phyloP scores from a whole-genome alignment of 352 stramenopile species.

The Thalassiosira mediterranea region DNA sequence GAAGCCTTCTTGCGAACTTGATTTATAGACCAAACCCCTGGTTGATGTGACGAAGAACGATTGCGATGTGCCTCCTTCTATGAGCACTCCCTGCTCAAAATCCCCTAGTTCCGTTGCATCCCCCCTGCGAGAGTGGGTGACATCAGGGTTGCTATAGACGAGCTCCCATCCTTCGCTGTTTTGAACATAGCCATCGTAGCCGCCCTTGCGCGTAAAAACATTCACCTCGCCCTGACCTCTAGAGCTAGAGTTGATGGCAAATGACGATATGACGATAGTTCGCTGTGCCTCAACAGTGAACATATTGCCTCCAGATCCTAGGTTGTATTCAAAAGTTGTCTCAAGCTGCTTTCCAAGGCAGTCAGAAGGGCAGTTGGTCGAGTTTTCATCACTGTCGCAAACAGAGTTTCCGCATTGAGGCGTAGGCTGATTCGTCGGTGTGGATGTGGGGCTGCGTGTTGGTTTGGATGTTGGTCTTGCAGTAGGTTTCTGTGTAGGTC shows the following conservation, averaged over 20 bases:
- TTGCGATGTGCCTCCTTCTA: constrained; percentile 12
- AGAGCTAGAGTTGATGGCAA: constrained; percentile 34
- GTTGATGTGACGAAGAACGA: constrained; percentile 43
- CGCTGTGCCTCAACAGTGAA: constrained; percentile 39
- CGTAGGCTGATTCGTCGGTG: neutral
- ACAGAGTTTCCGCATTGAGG: constrained; percentile 23
- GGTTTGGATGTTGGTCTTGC: neutral
- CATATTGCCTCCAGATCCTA: constrained; percentile 35
- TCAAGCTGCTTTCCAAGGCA: constrained; percentile 24
- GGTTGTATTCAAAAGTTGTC: constrained; percentile 38
- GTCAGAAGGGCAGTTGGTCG: constrained; percentile 25
- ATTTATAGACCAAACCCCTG: constrained; percentile 32
- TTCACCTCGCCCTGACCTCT: constrained; percentile 28
- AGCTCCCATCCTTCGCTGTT: constrained; percentile 2
- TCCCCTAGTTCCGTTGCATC: constrained; percentile 26
- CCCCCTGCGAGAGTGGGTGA: constrained; percentile 33
- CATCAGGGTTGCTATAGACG: constrained; percentile 16
- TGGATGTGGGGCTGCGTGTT: neutral
- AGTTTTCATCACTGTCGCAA: constrained; percentile 15
- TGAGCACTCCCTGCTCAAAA: constrained; percentile 20
- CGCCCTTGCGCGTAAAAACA: constrained; percentile 1
- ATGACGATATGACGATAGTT: constrained; percentile 27
- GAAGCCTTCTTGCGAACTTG: constrained; percentile 12
- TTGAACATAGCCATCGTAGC: constrained; percentile 1
- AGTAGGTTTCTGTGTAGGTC: neutral